These are phyloP conservation scores for Alnus rubra DNA, from an alignment of 306 rosid species.

Conservation along the genomic window DNA sequence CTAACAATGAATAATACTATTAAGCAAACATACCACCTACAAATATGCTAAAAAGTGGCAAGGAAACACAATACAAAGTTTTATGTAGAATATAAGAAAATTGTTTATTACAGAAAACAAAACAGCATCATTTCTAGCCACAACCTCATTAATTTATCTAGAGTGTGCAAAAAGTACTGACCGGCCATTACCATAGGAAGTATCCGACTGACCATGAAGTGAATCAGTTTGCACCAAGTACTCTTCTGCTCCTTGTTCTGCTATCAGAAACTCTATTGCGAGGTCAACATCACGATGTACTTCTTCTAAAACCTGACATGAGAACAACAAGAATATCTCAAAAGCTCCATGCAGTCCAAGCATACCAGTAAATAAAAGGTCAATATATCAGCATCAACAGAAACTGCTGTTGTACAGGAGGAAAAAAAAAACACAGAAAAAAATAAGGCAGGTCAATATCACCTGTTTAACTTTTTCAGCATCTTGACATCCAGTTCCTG, in stretches of 20 bases:
- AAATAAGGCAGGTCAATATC: constrained; percentile 14
- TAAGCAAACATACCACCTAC: not conserved
- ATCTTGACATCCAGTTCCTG: constrained; percentile 70
- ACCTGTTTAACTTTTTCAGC: constrained; percentile 66
- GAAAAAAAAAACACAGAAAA: not conserved
- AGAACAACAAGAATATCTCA: constrained; percentile 25
- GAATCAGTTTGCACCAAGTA: constrained; percentile 44
- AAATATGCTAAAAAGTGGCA: not conserved
- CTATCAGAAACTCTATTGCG: constrained; percentile 79
- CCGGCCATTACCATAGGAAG: constrained; percentile 49
- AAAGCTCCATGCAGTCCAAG: constrained; percentile 19
- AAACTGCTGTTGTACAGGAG: constrained; percentile 9
- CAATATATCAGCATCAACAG: constrained; percentile 23
- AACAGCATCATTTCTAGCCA: constrained; percentile 1
- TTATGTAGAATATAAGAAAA: not conserved
- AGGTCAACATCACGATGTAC: constrained; percentile 71
- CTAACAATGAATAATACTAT: not conserved
- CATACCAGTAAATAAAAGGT: constrained; percentile 20
- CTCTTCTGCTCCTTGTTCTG: constrained; percentile 66
- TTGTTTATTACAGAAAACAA: not conserved
- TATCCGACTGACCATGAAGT: constrained; percentile 33
- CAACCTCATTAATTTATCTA: constrained; percentile 11
- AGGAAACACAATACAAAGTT: not conserved
- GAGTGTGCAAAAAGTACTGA: constrained; percentile 31
- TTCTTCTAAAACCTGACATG: constrained; percentile 56